A percentile compares a stretch with the other conserved stretches of the same genome.
Conservation (phyloP, 371 early-diverging fungal species). For the Mucor indicus region DNA sequence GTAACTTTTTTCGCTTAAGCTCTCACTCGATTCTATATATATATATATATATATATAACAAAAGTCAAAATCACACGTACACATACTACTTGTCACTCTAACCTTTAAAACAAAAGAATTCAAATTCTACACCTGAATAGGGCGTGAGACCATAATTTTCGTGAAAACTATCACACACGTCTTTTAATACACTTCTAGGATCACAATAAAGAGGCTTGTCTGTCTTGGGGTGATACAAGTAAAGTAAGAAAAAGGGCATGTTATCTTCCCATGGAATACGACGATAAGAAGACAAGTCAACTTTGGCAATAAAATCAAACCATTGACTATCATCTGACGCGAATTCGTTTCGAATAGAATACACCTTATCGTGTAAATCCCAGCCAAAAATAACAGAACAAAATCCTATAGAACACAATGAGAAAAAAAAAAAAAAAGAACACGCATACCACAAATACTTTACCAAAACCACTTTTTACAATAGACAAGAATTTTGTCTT, state of each 20-base stretch:
- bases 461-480: constrained; percentile 73
- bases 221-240: constrained; percentile 58
- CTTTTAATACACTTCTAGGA: constrained; percentile 65
- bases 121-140: constrained; percentile 76
- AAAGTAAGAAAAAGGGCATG: constrained; percentile 72
- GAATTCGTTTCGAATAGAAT: constrained; percentile 31
- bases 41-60: background rate
- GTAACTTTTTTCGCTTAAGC: constrained; percentile 58
- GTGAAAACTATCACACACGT: constrained; percentile 42
- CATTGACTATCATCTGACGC: constrained; percentile 44
- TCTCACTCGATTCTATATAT: constrained; percentile 64
- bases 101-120: constrained; percentile 85
- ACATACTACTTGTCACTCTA: too few species aligned
- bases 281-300: constrained; percentile 67
- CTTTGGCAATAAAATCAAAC: constrained; percentile 66
- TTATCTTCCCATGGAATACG: constrained; percentile 78
- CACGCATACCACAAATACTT: too few species aligned
- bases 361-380: constrained; percentile 70
- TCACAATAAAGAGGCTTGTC: constrained; percentile 60
- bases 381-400: constrained; percentile 85
- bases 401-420: constrained; percentile 50
- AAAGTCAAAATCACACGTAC: too few species aligned
- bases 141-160: constrained; percentile 53
- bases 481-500: constrained; percentile 66
- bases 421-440: too few species aligned